phyloP scores from a whole-genome alignment of 371 early-diverging fungal species.

The Syncephalastrum monosporum region DNA sequence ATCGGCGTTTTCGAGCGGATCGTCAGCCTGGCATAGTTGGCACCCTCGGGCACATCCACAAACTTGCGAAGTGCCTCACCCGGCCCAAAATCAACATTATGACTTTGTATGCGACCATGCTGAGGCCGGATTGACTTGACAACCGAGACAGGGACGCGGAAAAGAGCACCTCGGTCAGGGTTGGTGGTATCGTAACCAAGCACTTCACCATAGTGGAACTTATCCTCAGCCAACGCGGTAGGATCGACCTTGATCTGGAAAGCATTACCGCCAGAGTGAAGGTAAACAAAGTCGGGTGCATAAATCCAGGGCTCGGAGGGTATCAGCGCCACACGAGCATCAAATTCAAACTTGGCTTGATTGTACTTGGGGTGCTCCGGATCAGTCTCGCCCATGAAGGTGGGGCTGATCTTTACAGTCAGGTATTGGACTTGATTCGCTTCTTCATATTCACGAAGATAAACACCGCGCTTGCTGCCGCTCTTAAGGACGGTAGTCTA shows the following conservation, averaged over 20 bases:
- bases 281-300: conserved; percentile 75
- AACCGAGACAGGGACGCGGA: conserved; percentile 88
- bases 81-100: conserved; percentile 67
- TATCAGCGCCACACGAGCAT: conserved; percentile 77
- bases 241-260: conserved; percentile 86
- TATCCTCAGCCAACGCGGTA: conserved; percentile 68
- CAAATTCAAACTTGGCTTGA: conserved; percentile 71
- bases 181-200: conserved; percentile 76
- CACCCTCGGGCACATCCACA: conserved; percentile 78
- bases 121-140: conserved; percentile 70
- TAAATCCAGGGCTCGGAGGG: conserved; percentile 77
- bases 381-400: conserved; percentile 72
- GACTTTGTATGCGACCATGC: conserved; percentile 52
- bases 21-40: conserved; percentile 65
- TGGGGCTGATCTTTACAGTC: conserved; percentile 65
- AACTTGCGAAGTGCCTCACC: conserved; percentile 81
- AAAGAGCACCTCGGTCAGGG: conserved; percentile 77
- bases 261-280: conserved; percentile 66
- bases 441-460: conserved; percentile 80
- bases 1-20: conserved; percentile 36
- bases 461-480: conserved; percentile 75
- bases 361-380: conserved; percentile 59
- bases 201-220: conserved; percentile 79
- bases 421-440: conserved; percentile 62
- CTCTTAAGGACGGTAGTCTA: conserved; percentile 31